Base-by-base conservation (phyloP, 257 asterid species). In the Leonotis leonurus region DNA sequence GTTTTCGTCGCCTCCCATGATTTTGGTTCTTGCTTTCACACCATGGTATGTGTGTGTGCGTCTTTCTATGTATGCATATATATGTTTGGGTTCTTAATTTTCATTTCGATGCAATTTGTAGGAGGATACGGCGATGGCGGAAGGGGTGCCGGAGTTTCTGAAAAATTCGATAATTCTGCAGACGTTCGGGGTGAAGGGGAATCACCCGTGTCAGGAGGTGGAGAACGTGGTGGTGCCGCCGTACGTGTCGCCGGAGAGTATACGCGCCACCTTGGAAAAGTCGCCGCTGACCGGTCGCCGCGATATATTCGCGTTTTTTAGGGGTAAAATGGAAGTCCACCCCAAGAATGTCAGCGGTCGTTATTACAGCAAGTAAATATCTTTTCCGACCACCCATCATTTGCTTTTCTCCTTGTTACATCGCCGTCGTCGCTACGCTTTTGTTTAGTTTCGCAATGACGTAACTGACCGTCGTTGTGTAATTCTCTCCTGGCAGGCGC, bases 301-400 rank as follows among this genome's bases (percentile, higher is more conserved):
- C 12, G 92, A 85, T 65, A 83, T 89, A 22, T 93, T 89, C 55
- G 96, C 94, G 6, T 84, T 83, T 54, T 93, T 93, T 40, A 73
- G 97, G 75, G 99, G 99, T 20, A 93, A 89, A 81, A 93, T 93
- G 97, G 99, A 93, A 61, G 81, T 93, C 27, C 94, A 82, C 44
- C 99, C 99, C 1, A 93, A 89, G 65, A 89, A 89, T 66, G 70
- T 89, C 68, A 89, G 97, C 83, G 99, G 97, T 17, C 95, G 88
- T 44, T 93, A 69, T 60, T 93, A 93, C 74, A 65, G 96, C 85
- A 93, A 78, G 98, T 91, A 82, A 73, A 14, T 10, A 9, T 4
- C 12, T 59, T 50, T 6, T 13, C 18, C 39, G 4, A 52, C 11
- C 1, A 25, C 16, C 29, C 51, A 22, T 51, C 46, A 13, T 33